A percentile compares a stretch with the other conserved stretches of the same genome.
These are phyloP conservation scores for Zoysia japonica DNA, from an alignment of 176 grass and related monocot genomes.

Conservation along the genomic window DNA sequence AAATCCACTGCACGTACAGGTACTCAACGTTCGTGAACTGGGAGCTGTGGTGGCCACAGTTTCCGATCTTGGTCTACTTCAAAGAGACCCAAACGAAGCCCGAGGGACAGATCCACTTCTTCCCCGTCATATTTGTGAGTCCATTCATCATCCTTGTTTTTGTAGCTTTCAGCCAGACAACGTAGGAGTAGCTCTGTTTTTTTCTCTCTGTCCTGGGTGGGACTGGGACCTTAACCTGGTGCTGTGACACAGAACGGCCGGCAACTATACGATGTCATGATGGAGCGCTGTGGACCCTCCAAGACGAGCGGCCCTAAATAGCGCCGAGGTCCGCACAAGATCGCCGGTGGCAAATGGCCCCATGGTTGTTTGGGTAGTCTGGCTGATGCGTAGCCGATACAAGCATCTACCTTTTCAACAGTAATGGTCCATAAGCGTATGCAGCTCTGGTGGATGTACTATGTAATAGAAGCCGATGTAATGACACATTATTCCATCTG, in stretches of 20 bases:
- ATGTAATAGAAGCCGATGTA: neutral
- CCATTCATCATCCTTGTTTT: neutral
- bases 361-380: neutral
- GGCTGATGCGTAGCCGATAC: neutral
- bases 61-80: constrained; percentile 87
- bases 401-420: neutral
- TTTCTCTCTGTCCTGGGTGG: neutral
- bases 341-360: neutral
- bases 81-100: constrained; percentile 92
- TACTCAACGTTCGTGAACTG: constrained; percentile 92
- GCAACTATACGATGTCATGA: constrained; percentile 84
- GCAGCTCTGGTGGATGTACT: neutral
- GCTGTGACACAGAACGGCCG: constrained; percentile 59
- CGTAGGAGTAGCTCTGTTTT: neutral
- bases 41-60: constrained; percentile 92
- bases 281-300: constrained; percentile 79
- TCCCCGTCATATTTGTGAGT: constrained; percentile 94
- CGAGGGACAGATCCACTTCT: constrained; percentile 92
- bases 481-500: neutral
- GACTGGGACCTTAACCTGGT: neutral
- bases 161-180: neutral
- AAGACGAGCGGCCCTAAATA: constrained; percentile 75
- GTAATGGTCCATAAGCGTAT: neutral
- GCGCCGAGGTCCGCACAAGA: neutral
- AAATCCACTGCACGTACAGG: constrained; percentile 22